Evolutionary conservation across 2,329 filamentous ascomycete species (phyloP).

Genomic region (Pseudogymnoascus sp.): DNA sequence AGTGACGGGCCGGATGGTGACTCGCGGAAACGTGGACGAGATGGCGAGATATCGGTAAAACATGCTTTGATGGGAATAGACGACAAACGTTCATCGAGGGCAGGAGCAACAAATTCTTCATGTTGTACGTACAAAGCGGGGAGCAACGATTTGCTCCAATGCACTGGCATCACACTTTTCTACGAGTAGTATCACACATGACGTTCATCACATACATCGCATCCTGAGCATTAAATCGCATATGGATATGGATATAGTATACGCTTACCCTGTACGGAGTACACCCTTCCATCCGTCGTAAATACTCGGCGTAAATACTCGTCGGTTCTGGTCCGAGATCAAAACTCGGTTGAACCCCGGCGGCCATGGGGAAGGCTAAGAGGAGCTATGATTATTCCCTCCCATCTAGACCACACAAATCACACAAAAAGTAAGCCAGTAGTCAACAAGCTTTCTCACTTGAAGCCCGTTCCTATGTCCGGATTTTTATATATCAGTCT

Average conservation of each 20-base stretch:
- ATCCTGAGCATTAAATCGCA: background rate
- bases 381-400: background rate
- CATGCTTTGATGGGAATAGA: background rate
- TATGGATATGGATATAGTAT: background rate
- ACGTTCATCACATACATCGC: background rate
- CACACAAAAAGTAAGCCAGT: background rate
- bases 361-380: background rate
- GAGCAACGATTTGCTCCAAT: background rate
- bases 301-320: background rate
- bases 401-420: slow-evolving; percentile 2
- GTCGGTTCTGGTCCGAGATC: slow-evolving; percentile 1
- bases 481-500: background rate
- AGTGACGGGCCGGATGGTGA: background rate
- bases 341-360: background rate
- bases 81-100: background rate
- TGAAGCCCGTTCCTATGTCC: background rate
- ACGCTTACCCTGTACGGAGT: background rate
- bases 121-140: background rate
- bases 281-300: background rate
- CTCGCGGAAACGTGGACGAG: slow-evolving; percentile 1
- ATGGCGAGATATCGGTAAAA: background rate
- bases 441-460: background rate
- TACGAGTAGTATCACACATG: slow-evolving; percentile 1
- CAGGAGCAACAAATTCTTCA: background rate
- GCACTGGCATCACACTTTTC: background rate